phyloP scores from a whole-genome alignment of 2,329 filamentous ascomycete genomes.

The Catunica adiposa region DNA sequence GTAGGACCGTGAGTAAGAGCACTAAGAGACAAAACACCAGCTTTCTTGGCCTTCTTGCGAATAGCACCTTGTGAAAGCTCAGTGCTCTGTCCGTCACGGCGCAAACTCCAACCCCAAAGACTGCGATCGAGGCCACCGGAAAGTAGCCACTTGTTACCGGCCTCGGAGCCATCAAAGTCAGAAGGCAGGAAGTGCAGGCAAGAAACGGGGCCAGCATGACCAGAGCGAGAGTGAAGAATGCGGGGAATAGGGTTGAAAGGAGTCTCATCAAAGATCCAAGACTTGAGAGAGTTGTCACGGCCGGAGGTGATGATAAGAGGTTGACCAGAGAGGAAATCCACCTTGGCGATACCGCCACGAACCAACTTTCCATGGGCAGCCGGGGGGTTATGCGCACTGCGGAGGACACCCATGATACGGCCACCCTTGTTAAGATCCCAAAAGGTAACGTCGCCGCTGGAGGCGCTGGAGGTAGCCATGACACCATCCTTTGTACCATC shows the following conservation, averaged over 20 bases:
- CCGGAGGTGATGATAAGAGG: constrained; percentile 82
- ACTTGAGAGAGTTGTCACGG: constrained; percentile 81
- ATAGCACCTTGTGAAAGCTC: constrained; percentile 86
- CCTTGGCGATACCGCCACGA: constrained; percentile 63
- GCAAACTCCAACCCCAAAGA: constrained; percentile 90
- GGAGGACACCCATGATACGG: constrained; percentile 68
- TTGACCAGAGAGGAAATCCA: constrained; percentile 81
- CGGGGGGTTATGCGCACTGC: constrained; percentile 74
- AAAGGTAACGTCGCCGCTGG: constrained; percentile 76
- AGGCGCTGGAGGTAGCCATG: constrained; percentile 74
- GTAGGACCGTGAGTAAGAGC: constrained; percentile 42
- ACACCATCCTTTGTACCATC: constrained; percentile 75
- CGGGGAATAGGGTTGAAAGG: constrained; percentile 79
- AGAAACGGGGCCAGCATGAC: constrained; percentile 75
- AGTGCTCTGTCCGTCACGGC: constrained; percentile 81
- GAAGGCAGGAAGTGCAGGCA: constrained; percentile 72
- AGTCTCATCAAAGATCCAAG: constrained; percentile 89
- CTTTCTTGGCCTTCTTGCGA: constrained; percentile 76
- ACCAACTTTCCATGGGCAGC: constrained; percentile 36
- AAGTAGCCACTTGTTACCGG: constrained; percentile 81
- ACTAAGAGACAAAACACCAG: constrained; percentile 48
- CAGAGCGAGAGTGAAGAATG: constrained; percentile 69
- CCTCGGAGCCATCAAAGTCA: constrained; percentile 76
- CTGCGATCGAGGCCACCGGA: constrained; percentile 81
- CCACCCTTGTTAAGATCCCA: constrained; percentile 92